These are phyloP conservation scores for Cladosporium velox DNA, from an alignment of 2,329 filamentous ascomycete genomes.

Conservation along the genomic window DNA sequence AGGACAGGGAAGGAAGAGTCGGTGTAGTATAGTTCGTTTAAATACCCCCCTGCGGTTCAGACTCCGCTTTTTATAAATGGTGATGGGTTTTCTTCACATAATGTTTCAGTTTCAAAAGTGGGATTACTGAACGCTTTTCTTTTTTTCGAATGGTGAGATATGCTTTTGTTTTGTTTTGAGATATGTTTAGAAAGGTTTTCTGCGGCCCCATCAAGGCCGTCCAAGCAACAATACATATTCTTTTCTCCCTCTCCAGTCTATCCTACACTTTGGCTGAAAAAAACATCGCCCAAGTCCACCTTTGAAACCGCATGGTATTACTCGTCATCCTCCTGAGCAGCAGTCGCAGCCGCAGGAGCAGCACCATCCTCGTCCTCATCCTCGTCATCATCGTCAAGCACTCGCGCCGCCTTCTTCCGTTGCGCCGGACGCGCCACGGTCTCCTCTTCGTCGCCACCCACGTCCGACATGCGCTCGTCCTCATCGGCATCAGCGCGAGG, in stretches of 20 bases:
- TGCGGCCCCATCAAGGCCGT: not conserved
- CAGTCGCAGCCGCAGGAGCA: not conserved
- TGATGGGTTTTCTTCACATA: no score
- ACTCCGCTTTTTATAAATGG: no score
- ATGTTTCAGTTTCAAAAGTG: no score
- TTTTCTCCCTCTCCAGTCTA: conserved; percentile 5
- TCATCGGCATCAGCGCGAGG: conserved; percentile 32
- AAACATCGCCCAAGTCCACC: not conserved
- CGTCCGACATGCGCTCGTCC: conserved; percentile 32
- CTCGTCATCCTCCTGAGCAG: conserved; percentile 6
- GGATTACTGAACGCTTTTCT: no score
- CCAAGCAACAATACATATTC: not conserved
- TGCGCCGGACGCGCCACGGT: conserved; percentile 21
- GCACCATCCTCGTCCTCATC: conserved; percentile 35
- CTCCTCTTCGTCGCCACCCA: conserved; percentile 25
- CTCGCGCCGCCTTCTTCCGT: conserved; percentile 35
- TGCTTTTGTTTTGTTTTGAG: no score
- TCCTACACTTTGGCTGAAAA: conserved; percentile 10
- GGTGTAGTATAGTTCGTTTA: not conserved
- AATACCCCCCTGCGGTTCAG: not conserved
- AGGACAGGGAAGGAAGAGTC: no score
- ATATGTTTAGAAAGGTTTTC: not conserved
- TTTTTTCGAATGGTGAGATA: no score
- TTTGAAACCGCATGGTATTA: not conserved
- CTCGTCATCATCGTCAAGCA: conserved; percentile 40